Evolutionary conservation across 352 stramenopile species (phyloP), one percentile per base, ranked within the genome.

Genomic region (Aphanomyces stellatus): DNA sequence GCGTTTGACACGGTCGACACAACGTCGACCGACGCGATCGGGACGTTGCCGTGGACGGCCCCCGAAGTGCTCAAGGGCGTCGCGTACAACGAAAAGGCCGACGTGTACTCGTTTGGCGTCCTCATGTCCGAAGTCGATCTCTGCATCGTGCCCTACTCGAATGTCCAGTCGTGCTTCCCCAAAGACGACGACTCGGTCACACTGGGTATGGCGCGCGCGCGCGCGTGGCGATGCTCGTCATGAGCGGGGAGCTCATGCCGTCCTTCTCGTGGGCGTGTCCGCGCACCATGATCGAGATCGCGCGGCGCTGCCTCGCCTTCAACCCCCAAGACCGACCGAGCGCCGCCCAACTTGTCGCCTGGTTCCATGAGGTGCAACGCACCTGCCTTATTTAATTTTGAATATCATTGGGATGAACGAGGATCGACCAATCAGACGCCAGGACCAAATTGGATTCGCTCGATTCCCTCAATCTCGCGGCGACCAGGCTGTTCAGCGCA

Each of bases 261-360:
- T 69, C 64, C 5, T 87, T 88, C 31, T 75, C 72, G 17, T 70
- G 71, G 24, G 74, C 67, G 13, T 90, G 81, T 48, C 81, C 79
- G 0, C 64, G 76, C 2, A 42, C 51, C 19, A 73, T 90, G 22
- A 72, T 73, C n/a, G 63, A 74, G 25, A 73, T 90, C 28, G 81
- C 78, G 0, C 56, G 69, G 8, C 69, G 81, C 11, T 90, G 80
- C 34, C 72, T 90, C 42, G 62, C 68, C 10, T 68, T 65, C 28
- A 55, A 86, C 30, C 76, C 78, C 1, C 62, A 60, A 0, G 59
- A 66, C 30, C 59, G 59, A 3, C 59, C 59, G 10, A 66, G 37
- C 22, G 59, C 59, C 1, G 3, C 24, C 15, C 19, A 66, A 25
- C 30, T 66, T 22, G 15, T 25, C 8, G 13, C n/a, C 2, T 66